These are phyloP conservation scores for Phytophthora niederhauseri DNA, from an alignment of 352 stramenopile genomes.

Conservation along the genomic window DNA sequence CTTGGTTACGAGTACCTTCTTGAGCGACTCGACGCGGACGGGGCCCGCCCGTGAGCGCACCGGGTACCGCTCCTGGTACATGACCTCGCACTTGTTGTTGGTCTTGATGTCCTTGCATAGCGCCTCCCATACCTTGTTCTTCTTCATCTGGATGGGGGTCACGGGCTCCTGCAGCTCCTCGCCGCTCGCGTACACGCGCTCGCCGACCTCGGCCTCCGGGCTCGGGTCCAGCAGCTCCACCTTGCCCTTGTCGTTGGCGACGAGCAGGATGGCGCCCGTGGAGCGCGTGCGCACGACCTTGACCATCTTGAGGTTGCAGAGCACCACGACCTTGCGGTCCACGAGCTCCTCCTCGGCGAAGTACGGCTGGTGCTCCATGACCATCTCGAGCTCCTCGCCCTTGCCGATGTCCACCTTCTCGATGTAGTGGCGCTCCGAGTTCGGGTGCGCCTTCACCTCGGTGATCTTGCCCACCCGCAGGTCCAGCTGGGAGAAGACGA, in stretches of 20 bases:
- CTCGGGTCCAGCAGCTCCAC: slow-evolving; percentile 71
- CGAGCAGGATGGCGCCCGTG: slow-evolving; percentile 63
- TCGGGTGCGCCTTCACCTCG: slow-evolving; percentile 69
- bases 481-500: slow-evolving; percentile 73
- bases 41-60: slow-evolving; percentile 61
- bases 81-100: slow-evolving; percentile 76
- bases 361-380: slow-evolving; percentile 78
- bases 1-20: slow-evolving; percentile 54
- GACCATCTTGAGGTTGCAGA: slow-evolving; percentile 82
- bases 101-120: slow-evolving; percentile 78
- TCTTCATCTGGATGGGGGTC: slow-evolving; percentile 85
- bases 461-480: slow-evolving; percentile 74
- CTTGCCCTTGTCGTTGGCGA: slow-evolving; percentile 59
- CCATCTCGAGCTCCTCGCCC: slow-evolving; percentile 75
- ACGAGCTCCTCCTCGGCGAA: slow-evolving; percentile 79
- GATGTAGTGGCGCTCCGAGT: slow-evolving; percentile 76
- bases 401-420: slow-evolving; percentile 82
- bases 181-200: slow-evolving; percentile 74
- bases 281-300: slow-evolving; percentile 72
- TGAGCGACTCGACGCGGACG: slow-evolving; percentile 66
- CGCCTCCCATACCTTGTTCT: slow-evolving; percentile 86
- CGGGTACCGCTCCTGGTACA: slow-evolving; percentile 69
- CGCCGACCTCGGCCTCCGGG: slow-evolving; percentile 66
- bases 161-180: slow-evolving; percentile 75
- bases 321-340: slow-evolving; percentile 68